Conservation (phyloP, 2,329 filamentous ascomycete species). For the Microcera coccophila region DNA sequence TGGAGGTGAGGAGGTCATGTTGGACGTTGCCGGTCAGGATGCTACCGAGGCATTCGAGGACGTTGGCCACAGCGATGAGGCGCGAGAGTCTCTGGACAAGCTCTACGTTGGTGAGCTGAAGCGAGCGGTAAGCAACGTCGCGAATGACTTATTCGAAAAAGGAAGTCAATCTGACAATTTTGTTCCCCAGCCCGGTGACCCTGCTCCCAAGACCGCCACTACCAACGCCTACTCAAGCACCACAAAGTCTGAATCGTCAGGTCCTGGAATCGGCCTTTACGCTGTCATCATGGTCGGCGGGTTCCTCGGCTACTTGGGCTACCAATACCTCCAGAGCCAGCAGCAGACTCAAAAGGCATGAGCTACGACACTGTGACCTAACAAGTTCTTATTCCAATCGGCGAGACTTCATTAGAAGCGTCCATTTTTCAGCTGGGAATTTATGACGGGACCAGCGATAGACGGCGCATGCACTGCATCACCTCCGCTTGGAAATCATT, state of each 20-base stretch:
- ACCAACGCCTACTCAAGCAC: constrained; percentile 48
- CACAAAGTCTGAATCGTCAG: constrained; percentile 46
- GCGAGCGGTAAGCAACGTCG: constrained; percentile 60
- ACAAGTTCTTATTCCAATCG: not conserved
- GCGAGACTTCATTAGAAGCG: not conserved
- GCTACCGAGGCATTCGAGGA: constrained; percentile 98
- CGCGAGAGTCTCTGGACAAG: constrained; percentile 83
- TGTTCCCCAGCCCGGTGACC: constrained; percentile 65
- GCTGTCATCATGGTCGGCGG: constrained; percentile 75
- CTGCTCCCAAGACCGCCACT: constrained; percentile 55
- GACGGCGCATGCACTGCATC: constrained; percentile 14
- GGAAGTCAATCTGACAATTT: not conserved
- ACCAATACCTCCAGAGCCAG: constrained; percentile 73
- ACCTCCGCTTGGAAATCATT: constrained; percentile 20
- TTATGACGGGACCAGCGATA: constrained; percentile 21
- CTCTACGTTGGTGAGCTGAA: constrained; percentile 74
- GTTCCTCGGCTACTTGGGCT: constrained; percentile 71
- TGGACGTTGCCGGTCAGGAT: constrained; percentile 94
- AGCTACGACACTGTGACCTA: constrained; percentile 19
- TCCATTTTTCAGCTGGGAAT: constrained; percentile 18
- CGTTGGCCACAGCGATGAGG: constrained; percentile 98
- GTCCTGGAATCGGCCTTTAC: constrained; percentile 76
- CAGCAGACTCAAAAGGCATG: constrained; percentile 30
- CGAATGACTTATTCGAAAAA: not conserved
- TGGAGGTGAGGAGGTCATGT: constrained; percentile 95